Percentiles rank a stretch among this genome's conserved stretches.
phyloP scores from a whole-genome alignment of 495 filamentous ascomycete genomes.

The Lineolata rhizophorae region DNA sequence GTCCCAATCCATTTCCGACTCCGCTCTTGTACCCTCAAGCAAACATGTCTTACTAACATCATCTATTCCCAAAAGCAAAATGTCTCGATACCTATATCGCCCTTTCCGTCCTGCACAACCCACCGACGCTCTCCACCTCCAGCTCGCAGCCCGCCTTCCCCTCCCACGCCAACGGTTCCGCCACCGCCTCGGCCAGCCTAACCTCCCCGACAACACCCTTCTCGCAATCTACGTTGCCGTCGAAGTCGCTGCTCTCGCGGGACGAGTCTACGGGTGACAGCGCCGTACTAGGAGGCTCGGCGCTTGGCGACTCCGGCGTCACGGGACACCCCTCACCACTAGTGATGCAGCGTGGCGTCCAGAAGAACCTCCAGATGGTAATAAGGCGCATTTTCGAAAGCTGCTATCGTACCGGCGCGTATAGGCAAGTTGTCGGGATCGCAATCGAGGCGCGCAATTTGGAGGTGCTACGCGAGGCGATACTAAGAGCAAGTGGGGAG shows the following conservation, averaged over 20 bases:
- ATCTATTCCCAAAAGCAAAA: constrained; percentile 33
- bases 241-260: constrained; percentile 79
- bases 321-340: constrained; percentile 30
- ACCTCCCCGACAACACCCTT: constrained; percentile 82
- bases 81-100: constrained; percentile 96
- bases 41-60: constrained; percentile 2
- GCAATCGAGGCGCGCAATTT: constrained; percentile 89
- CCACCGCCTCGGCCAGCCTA: constrained; percentile 46
- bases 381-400: constrained; percentile 81
- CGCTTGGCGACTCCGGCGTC: constrained; percentile 28
- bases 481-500: constrained; percentile 60
- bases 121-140: constrained; percentile 41
- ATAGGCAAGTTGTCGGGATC: constrained; percentile 95
- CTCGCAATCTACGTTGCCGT: constrained; percentile 72
- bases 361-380: constrained; percentile 53
- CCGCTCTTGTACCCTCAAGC: neutral
- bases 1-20: no score
- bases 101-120: constrained; percentile 48
- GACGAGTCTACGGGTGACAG: constrained; percentile 40
- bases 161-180: constrained; percentile 33
- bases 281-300: no score
- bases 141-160: no score
- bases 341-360: constrained; percentile 31
- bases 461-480: constrained; percentile 69
- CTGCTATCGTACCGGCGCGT: constrained; percentile 69